Evolutionary conservation across 2,329 filamentous ascomycete species (phyloP).

Genomic region (Diaporthe vexans): DNA sequence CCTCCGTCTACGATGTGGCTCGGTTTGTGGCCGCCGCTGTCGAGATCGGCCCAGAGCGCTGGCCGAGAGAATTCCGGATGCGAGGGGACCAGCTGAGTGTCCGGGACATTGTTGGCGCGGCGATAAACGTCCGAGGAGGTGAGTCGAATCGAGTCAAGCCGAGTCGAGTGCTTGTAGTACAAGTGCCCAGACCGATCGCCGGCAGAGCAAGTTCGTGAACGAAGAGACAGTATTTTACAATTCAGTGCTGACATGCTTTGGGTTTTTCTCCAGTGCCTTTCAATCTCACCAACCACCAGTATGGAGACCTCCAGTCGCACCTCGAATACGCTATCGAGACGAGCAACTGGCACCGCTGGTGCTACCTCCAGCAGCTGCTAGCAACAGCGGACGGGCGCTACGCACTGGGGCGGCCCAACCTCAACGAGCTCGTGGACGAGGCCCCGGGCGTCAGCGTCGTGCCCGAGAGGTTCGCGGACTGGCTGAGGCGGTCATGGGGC

Average conservation of each 20-base stretch:
- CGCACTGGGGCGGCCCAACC: constrained; percentile 71
- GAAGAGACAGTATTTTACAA: background rate
- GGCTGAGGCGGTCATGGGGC: constrained; percentile 66
- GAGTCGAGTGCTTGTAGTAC: background rate
- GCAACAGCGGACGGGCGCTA: constrained; percentile 79
- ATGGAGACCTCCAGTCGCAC: constrained; percentile 57
- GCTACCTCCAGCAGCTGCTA: constrained; percentile 72
- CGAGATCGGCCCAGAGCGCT: constrained; percentile 70
- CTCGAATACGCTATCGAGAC: constrained; percentile 59
- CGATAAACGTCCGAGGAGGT: constrained; percentile 65
- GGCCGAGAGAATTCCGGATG: constrained; percentile 79
- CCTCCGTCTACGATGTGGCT: constrained; percentile 77
- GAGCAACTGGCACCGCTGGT: constrained; percentile 63
- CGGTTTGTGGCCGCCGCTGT: constrained; percentile 79
- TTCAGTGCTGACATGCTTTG: constrained; percentile 43
- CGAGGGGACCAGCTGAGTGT: constrained; percentile 75
- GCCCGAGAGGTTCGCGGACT: constrained; percentile 66
- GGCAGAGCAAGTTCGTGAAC: background rate
- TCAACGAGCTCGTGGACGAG: constrained; percentile 65
- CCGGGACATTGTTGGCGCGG: constrained; percentile 67
- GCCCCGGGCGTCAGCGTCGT: constrained; percentile 57
- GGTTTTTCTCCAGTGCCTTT: constrained; percentile 53
- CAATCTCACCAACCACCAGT: constrained; percentile 54
- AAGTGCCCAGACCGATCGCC: background rate
- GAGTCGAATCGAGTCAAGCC: constrained; percentile 46